Evolutionary conservation across 1,139 yeast genomes (phyloP), one percentile per base, ranked within the genome.

Genomic region (Candida freyschussii): DNA sequence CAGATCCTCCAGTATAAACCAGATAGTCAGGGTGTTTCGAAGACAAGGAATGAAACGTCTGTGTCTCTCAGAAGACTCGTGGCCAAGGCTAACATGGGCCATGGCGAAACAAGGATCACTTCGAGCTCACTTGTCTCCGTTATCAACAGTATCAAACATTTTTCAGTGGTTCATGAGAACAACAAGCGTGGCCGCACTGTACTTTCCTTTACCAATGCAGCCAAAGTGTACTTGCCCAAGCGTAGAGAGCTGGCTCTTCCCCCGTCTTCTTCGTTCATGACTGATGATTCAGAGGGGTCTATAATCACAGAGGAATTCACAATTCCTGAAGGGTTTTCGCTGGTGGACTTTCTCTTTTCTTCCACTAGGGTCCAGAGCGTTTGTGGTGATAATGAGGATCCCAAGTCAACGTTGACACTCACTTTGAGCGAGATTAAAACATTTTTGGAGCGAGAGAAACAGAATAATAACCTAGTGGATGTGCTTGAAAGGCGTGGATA

Each of bases 1-100:
- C 37, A 37, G 26, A 33, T 37, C 17, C 12, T 37, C 6, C 33
- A 37, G 21, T 37, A 37, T 18, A 27, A 13, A 13, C 34, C 35
- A 5, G 27, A 27, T 7, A 9, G 5, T 17, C 22, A 12, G 9
- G 15, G 5, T 3, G 16, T 10, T 21, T 5, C 9, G 27, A 12
- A 19, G 13, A 19, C 21, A 17, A 17, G 12, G 27, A 13, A 26
- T 17, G 11, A n/a, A 18, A 11, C 17, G 10, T 7, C 18, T 18
- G 17, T 3, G 6, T 9, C 17, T 16, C 24, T 11, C 18, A 11
- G 17, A n/a, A 10, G 11, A 6, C 27, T 4, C 12, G 18, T 9
- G 26, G 23, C 13, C n/a, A 27, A 3, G n/a, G 29, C 14, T n/a
- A 20, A 17, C 21, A 36, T 13, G 33, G 13, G 13, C 21, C 11